Percentiles rank a stretch among this genome's conserved stretches.
Conservation (phyloP, 2,329 filamentous ascomycete genomes). For the Beauveria australis region DNA sequence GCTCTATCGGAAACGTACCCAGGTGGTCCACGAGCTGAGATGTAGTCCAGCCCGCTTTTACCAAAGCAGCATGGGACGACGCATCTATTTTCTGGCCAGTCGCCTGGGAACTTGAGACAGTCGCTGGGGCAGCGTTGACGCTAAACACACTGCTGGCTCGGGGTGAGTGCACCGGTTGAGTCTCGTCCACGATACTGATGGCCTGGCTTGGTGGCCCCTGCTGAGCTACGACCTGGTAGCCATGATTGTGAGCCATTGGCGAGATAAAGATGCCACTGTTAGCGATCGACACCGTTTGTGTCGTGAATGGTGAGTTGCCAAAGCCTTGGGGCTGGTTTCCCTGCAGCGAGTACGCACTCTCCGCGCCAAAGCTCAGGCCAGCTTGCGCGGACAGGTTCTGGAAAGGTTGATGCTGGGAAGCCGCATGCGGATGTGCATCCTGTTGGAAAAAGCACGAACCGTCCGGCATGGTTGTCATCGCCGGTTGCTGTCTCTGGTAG, state of each 20-base stretch:
- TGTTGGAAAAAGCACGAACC: not conserved
- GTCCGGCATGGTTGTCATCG: not conserved
- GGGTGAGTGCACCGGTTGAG: not conserved
- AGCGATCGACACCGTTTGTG: not conserved
- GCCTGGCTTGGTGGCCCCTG: slow-evolving; percentile 5
- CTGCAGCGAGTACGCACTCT: not conserved
- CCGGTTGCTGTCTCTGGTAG: not conserved
- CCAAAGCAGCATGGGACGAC: not conserved
- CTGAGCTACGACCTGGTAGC: not conserved
- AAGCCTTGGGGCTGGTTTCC: not conserved
- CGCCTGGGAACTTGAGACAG: not conserved
- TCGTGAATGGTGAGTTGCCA: not conserved
- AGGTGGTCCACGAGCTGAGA: slow-evolving; percentile 16
- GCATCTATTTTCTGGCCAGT: not conserved
- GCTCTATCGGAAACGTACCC: slow-evolving; percentile 22
- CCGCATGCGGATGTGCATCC: not conserved
- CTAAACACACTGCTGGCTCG: not conserved
- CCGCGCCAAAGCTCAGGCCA: not conserved
- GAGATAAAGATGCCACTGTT: not conserved
- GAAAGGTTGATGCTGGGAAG: not conserved
- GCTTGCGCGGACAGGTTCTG: not conserved
- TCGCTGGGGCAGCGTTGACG: not conserved
- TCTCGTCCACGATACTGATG: slow-evolving; percentile 6
- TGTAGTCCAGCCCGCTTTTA: slow-evolving; percentile 4
- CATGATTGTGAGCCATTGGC: not conserved